Base-by-base conservation (phyloP, 2,329 filamentous ascomycete genomes). In the Ceratocystiopsis sp. region DNA sequence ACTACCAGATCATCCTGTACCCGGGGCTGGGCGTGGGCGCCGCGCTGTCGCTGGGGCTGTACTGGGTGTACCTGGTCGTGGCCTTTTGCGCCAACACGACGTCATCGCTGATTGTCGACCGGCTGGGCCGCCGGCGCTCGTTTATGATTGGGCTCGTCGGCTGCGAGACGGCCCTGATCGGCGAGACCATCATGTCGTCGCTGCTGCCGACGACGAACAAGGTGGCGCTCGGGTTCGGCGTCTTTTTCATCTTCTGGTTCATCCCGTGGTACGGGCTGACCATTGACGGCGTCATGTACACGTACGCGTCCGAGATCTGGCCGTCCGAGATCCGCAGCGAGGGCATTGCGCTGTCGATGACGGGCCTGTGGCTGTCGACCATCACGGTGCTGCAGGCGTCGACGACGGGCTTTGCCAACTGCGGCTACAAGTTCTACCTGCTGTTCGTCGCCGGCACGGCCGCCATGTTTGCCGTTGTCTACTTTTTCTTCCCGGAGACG, bases 41-140 rank as follows among this genome's bases (percentile, higher is more conserved):
- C 1, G 74, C 74, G 5, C 71, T 70, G 3, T 71, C 67, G 53
- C 68, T 80, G 46, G 61, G 78, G n/a, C 75, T 75, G 0, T 80
- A 75, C 0, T 75, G 76, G 21, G 36, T 45, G n/a, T 41, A 34
- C 16, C 38, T 32, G 16, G 35, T 21, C 14, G 32, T 44, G 12
- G 42, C 45, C 3, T 69, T 80, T 41, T 45, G 41, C 34, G 45
- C 46, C 21, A 46, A 47, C 35, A 25, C 37, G n/a, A 37, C 29
- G 25, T 49, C 49, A 16, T 41, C 51, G 16, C 46, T 48, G 3
- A 48, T 50, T 8, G 35, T 50, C n/a, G 52, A 54, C 49, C 51
- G 29, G 15, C 41, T 45, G 29, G 58, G 45, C 36, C 49, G 43
- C 42, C 52, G 45, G 19, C 50, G 38, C 35, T 49, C 40, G 25